Base-by-base conservation (phyloP, 2,329 filamentous ascomycete genomes). In the Leptographium wingfieldii region DNA sequence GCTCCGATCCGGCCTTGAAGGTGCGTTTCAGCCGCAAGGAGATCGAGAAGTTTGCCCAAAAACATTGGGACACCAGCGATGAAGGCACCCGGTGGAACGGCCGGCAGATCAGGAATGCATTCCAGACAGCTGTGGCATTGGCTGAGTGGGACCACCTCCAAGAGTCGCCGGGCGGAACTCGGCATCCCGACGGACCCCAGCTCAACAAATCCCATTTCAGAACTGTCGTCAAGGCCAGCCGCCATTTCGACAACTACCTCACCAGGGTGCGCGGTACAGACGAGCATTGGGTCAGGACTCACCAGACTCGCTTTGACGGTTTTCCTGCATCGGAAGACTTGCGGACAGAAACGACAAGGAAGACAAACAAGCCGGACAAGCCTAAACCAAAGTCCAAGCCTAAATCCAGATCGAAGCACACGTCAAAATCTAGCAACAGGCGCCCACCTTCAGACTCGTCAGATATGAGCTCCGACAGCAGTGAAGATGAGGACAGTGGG, bases 191-290 rank as follows among this genome's bases (percentile, higher is more conserved):
- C 6, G 52, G 52, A 3, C 52, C 52, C 2, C 12, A 22, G 19
- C 40, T 57, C 33, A 57, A 51, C 58, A 60, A 2, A 56, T 54
- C 68, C 35, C 73, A 75, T 57, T 80, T 81, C 60, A 77, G 80
- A 22, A 55, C 25, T 14, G 57, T 59, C 16, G 52, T 27, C 19
- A 38, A 12, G 6, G 52, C 40, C n/a, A 48, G 35, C 40, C 25
- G 31, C 52, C 38, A 59, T 16, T 59, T 59, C 40, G 51, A 59
- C 38, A 9, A 51, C n/a, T 59, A 59, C 40, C 52, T 59, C 3
- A 35, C 22, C 19, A n/a, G 33, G 14, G 31, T 54, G 29, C 31
- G 52, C 14, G 52, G 52, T 2, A 54, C 52, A 29, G 52, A 54
- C 16, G 3, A 54, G 29, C n/a, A 16, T 9, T 29, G 16, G 5